Base-by-base conservation (phyloP, 108 stramenopile species). In the Pinguiococcus pyrenoidosus region DNA sequence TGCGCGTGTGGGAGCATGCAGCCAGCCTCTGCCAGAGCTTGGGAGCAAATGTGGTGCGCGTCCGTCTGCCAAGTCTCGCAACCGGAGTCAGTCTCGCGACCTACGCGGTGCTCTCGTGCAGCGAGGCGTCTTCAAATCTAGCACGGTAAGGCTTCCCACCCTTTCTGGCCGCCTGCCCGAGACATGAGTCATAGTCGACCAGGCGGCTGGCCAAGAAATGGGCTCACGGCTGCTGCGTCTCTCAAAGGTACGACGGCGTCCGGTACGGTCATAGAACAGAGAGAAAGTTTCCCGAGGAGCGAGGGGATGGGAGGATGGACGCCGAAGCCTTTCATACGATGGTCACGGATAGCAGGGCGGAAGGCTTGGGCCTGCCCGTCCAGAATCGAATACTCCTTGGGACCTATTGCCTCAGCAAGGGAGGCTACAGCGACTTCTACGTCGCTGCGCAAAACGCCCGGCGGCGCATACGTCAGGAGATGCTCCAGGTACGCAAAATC, bases 321-420 rank as follows among this genome's bases (percentile, higher is more conserved):
- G n/a, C n/a, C n/a, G n/a, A n/a, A n/a, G n/a, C n/a, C n/a, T 16
- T 47, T 16, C 46, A 34, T 16, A 16, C 16, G 9, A 17, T 34
- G 18, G 21, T 47, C n/a, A 35, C 46, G 12, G 34, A 9, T 3
- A 67, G 71, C 4, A 65, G 87, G 22, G 62, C 65, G 2, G 17
- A 54, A 33, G 84, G 84, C 1, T 86, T 89, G 58, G 88, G 88
- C 18, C 52, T 49, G 0, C 83, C 85, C 74, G 85, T 86, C 3
- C 57, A 69, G 22, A 62, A 79, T 35, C 68, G 89, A 20, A 72
- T 90, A 22, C 58, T 85, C 36, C 72, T 74, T 40, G 89, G 89
- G 7, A 79, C 83, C 16, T 62, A 80, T 0, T 82, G 86, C 9
- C 66, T 90, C 27, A 83, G 83, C 13, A 78, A 79, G 7, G 83